Percentiles rank a stretch among this genome's conserved stretches.
Evolutionary conservation across 352 stramenopile genomes (phyloP).

Genomic region (Globisporangium ultimum): DNA sequence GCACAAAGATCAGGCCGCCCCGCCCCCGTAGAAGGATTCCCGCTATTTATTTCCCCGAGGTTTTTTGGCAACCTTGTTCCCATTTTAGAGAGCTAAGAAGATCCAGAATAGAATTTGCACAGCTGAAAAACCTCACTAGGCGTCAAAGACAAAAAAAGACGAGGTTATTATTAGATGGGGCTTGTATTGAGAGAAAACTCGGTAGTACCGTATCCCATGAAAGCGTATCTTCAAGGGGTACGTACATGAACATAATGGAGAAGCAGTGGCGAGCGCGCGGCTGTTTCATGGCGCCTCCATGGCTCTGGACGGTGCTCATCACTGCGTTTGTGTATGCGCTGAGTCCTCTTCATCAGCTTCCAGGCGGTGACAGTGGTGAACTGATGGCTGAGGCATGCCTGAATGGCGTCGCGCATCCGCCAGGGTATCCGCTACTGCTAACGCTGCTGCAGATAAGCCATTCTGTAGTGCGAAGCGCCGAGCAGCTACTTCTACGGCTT

Average conservation of each 20-base stretch:
- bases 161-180: not conserved
- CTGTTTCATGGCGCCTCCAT: constrained; percentile 8
- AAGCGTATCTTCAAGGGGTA: constrained; percentile 8
- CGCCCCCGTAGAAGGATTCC: constrained; percentile 5
- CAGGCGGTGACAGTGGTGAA: constrained; percentile 87
- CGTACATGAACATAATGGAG: not conserved
- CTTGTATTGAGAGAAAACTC: not conserved
- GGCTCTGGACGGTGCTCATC: constrained; percentile 24
- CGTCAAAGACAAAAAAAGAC: not conserved
- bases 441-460: constrained; percentile 39
- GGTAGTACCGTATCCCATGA: not conserved
- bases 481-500: constrained; percentile 2
- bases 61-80: not conserved
- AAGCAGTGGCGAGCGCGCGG: not conserved
- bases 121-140: constrained; percentile 2
- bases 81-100: not conserved
- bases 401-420: constrained; percentile 89
- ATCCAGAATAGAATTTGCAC: not conserved
- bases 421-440: constrained; percentile 91
- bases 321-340: constrained; percentile 18
- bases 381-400: constrained; percentile 90
- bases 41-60: not conserved
- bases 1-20: constrained; percentile 6
- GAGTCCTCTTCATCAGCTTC: constrained; percentile 27
- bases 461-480: constrained; percentile 1